Percentiles rank a stretch among this genome's conserved stretches.
These are phyloP conservation scores for Chrysanthemum seticuspe DNA, from an alignment of 129 eudicot species.

Conservation along the genomic window DNA sequence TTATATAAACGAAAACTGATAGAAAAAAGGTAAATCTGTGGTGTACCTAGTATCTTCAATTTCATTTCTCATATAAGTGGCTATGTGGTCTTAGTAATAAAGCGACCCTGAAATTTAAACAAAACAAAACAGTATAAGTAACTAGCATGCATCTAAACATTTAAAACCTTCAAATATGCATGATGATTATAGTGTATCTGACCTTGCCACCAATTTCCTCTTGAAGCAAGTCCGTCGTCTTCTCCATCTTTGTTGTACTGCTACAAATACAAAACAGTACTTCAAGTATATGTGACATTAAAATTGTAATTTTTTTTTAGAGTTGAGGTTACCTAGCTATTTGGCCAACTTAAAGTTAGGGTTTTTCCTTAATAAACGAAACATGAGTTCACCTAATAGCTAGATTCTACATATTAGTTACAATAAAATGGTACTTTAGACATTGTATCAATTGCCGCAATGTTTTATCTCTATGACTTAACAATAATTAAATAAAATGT, in stretches of 20 bases:
- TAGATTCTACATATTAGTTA: too few species aligned
- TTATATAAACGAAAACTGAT: not conserved
- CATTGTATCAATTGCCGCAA: not conserved
- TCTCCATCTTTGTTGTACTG: conserved; percentile 60
- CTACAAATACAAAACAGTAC: conserved; percentile 9
- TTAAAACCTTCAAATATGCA: not conserved
- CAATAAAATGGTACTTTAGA: not conserved
- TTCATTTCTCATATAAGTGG: not conserved
- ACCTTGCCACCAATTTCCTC: conserved; percentile 99
- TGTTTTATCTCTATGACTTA: too few species aligned
- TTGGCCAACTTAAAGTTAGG: too few species aligned
- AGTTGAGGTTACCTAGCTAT: too few species aligned
- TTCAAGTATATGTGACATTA: not conserved
- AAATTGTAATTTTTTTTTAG: not conserved
- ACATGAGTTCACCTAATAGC: too few species aligned
- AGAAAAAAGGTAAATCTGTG: not conserved
- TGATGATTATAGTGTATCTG: not conserved
- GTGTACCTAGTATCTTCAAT: conserved; percentile 32
- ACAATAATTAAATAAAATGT: not conserved
- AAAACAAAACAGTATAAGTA: not conserved
- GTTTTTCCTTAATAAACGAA: too few species aligned
- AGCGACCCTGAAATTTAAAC: conserved; percentile 60
- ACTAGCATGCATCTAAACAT: not conserved
- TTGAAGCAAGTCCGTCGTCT: conserved; percentile 76
- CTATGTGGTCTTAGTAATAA: conserved; percentile 40